Conservation (phyloP, 1,139 yeast species). For the Debaryomyces sp. region DNA sequence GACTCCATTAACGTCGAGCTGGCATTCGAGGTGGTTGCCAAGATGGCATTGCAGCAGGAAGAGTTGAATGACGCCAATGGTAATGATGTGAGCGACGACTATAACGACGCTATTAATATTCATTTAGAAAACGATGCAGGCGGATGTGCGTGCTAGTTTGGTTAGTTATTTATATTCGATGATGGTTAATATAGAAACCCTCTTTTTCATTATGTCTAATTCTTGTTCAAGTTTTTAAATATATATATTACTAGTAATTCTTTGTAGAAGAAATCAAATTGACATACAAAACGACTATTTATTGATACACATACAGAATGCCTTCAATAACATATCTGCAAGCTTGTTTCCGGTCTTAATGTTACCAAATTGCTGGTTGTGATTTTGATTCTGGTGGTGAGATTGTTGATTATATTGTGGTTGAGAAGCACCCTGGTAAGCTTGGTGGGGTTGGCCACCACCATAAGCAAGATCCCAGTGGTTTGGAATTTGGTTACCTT, state of each 20-base stretch:
- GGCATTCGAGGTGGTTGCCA: constrained; percentile 94
- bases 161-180: neutral
- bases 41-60: constrained; percentile 91
- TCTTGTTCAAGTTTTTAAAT: constrained; percentile 7
- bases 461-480: constrained; percentile 41
- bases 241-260: constrained; percentile 4
- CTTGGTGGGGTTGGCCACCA: constrained; percentile 29
- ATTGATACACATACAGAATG: constrained; percentile 14
- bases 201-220: neutral
- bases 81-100: constrained; percentile 72
- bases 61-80: constrained; percentile 86
- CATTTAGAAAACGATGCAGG: constrained; percentile 82
- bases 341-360: constrained; percentile 33
- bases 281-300: neutral
- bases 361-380: constrained; percentile 19
- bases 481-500: constrained; percentile 49
- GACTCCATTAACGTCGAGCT: constrained; percentile 92
- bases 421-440: constrained; percentile 24
- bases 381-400: constrained; percentile 24
- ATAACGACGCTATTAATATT: constrained; percentile 93
- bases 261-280: neutral
- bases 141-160: constrained; percentile 70
- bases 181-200: neutral
- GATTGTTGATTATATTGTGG: constrained; percentile 28
- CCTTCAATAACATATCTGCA: constrained; percentile 7